Percentiles rank a stretch among this genome's conserved stretches.
Evolutionary conservation across 1,139 yeast genomes (phyloP).

Genomic region (Nematodospora anomalae): DNA sequence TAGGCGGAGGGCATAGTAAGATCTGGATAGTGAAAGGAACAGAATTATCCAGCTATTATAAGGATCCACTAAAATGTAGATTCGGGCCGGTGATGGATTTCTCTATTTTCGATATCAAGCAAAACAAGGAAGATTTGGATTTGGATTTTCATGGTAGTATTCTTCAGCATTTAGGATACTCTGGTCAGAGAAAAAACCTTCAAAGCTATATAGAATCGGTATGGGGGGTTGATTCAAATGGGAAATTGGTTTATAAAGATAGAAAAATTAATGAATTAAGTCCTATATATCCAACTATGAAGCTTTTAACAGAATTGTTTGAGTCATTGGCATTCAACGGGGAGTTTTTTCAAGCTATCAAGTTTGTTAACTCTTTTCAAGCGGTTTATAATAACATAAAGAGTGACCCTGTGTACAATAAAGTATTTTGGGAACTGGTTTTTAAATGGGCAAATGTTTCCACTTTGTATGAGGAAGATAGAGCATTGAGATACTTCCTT

Average conservation of each 20-base stretch:
- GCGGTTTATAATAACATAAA: slow-evolving; percentile 26
- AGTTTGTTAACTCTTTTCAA: slow-evolving; percentile 39
- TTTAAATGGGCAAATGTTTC: slow-evolving; percentile 39
- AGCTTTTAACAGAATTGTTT: slow-evolving; percentile 31
- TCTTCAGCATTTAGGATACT: slow-evolving; percentile 36
- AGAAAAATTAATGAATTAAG: slow-evolving; percentile 13
- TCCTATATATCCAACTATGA: slow-evolving; percentile 28
- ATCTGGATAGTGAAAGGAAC: slow-evolving; percentile 30
- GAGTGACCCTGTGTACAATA: slow-evolving; percentile 19
- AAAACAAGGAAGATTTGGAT: slow-evolving; percentile 11
- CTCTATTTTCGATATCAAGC: slow-evolving; percentile 5
- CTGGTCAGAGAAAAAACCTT: slow-evolving; percentile 26
- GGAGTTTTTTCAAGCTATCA: slow-evolving; percentile 33
- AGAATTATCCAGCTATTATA: slow-evolving; percentile 19
- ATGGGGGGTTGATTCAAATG: slow-evolving; percentile 34
- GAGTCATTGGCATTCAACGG: slow-evolving; percentile 33
- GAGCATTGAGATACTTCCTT: slow-evolving; percentile 29
- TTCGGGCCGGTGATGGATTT: slow-evolving; percentile 8
- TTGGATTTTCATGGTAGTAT: slow-evolving; percentile 29
- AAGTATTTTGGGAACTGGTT: slow-evolving; percentile 37
- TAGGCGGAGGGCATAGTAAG: slow-evolving; percentile 35
- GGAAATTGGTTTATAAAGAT: slow-evolving; percentile 17
- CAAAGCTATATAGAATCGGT: slow-evolving; percentile 26
- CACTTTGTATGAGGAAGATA: slow-evolving; percentile 28
- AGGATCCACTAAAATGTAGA: slow-evolving; percentile 16